A percentile compares a stretch with the other conserved stretches of the same genome.
Evolutionary conservation across 768 basidiomycete genomes (phyloP).

Genomic region (Serpula lacrymans): DNA sequence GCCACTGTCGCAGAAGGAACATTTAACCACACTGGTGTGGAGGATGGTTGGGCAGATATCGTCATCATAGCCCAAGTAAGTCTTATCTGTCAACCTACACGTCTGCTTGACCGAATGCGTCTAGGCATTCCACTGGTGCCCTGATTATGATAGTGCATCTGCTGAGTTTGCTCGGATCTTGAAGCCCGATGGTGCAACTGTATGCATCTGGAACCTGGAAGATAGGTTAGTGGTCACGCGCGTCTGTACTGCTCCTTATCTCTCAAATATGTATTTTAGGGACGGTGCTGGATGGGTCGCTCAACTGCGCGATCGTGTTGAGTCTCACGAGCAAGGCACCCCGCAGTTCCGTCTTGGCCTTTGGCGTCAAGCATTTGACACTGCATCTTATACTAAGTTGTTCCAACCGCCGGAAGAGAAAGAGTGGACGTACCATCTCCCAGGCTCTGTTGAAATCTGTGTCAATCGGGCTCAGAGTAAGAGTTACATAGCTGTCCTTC

Average conservation of each 20-base stretch:
- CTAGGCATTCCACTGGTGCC: slow-evolving; percentile 94
- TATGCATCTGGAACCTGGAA: slow-evolving; percentile 90
- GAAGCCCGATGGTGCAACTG: slow-evolving; percentile 67
- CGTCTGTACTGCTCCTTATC: not conserved
- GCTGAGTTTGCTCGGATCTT: slow-evolving; percentile 78
- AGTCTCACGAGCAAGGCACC: slow-evolving; percentile 64
- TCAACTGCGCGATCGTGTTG: slow-evolving; percentile 64
- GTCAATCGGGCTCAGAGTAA: slow-evolving; percentile 75
- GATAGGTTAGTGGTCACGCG: slow-evolving; percentile 52
- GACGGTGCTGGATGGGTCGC: slow-evolving; percentile 71
- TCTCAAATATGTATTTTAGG: slow-evolving; percentile 26
- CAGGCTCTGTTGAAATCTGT: slow-evolving; percentile 50
- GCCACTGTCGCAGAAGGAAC: slow-evolving; percentile 60
- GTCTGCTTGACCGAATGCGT: slow-evolving; percentile 6
- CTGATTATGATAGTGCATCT: slow-evolving; percentile 68
- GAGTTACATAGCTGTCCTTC: slow-evolving; percentile 74
- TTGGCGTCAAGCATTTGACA: slow-evolving; percentile 72
- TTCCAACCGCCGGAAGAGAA: slow-evolving; percentile 63
- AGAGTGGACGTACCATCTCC: slow-evolving; percentile 49
- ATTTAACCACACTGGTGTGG: slow-evolving; percentile 61
- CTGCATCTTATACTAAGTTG: slow-evolving; percentile 49
- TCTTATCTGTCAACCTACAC: slow-evolving; percentile 5
- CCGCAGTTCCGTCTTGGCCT: slow-evolving; percentile 79
- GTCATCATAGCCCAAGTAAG: slow-evolving; percentile 71
- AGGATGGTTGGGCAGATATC: slow-evolving; percentile 73